Evolutionary conservation across 139 green algal species (phyloP), one percentile per base, ranked within the genome.

Genomic region (Mesotaenium endlicherianum): DNA sequence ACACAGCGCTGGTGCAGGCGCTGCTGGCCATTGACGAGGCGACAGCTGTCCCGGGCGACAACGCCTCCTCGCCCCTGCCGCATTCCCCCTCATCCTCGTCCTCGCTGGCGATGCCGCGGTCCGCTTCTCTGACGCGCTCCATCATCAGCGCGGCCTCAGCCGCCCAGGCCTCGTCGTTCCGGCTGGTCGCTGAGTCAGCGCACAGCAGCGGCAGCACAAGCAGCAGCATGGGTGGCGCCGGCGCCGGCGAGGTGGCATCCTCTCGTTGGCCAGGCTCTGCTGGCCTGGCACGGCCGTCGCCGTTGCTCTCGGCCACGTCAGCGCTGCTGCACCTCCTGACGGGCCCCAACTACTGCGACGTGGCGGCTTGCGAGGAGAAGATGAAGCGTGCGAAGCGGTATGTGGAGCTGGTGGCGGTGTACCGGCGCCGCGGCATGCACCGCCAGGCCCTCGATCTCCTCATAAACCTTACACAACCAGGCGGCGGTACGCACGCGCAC

Each of bases 331-430:
- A 70, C 17, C 44, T 81, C 6, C 69, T 84, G 64, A 20, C 84
- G 5, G 77, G 67, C 42, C 74, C 74, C 17, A 79, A 84, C 41
- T 84, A 83, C 6, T 84, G 77, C 42, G 64, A 84, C 42, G 77
- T 77, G 67, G 47, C 40, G 47, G 11, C 34, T 60, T 84, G 77
- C 11, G 75, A 69, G 74, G 2, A 0, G 41, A 34, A 30, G 30
- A 58, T 92, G 53, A 20, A 45, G 5, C 71, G 43, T 26, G 34
- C 30, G 1, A 92, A 94, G 17, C 88, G 91, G 34, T 97, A 95
- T 84, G 91, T 91, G 39, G 94, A 97, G 90, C 91, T 97, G 55
- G 91, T 94, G 17, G 91, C 91, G 14, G 77, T 97, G 80, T 96
- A 94, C 83, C 91, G 92, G 75, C 88, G 74, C 40, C 77, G 89